Percentiles rank a stretch among this genome's conserved stretches.
These are phyloP conservation scores for Aegilops tauschii DNA, from an alignment of 176 grass and related monocot genomes.

Conservation along the genomic window DNA sequence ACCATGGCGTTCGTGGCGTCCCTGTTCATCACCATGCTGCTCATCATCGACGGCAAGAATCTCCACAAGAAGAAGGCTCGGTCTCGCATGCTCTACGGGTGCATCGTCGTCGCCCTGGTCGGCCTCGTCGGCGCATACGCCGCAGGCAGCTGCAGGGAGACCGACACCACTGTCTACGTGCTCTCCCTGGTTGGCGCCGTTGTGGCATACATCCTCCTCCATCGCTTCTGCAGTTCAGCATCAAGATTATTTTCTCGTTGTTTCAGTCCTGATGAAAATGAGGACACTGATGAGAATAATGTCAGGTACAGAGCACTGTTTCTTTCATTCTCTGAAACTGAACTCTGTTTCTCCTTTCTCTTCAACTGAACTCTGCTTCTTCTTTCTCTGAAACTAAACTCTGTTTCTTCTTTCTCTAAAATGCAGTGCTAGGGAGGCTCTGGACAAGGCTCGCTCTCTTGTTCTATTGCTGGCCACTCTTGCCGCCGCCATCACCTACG, in stretches of 20 bases:
- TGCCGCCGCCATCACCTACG: not conserved
- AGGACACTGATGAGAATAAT: not conserved
- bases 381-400: not conserved
- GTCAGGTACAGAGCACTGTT: not conserved
- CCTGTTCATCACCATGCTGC: conserved; percentile 12
- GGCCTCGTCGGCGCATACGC: not conserved
- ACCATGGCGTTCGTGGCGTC: conserved; percentile 28
- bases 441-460: not conserved
- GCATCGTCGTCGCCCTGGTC: not conserved
- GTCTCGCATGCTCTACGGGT: not conserved
- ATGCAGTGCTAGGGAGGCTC: too few species aligned
- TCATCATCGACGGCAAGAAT: not conserved
- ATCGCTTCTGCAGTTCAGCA: too few species aligned
- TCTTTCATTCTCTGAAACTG: not conserved
- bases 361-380: too few species aligned
- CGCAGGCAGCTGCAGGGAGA: not conserved
- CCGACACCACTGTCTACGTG: not conserved
- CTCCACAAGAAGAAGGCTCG: not conserved
- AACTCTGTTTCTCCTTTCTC: not conserved
- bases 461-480: conserved; percentile 54
- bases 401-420: too few species aligned
- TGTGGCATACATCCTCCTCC: not conserved
- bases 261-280: not conserved
- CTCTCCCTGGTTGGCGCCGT: not conserved
- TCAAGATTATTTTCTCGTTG: too few species aligned